Evolutionary conservation across 2,329 filamentous ascomycete genomes (phyloP), one percentile per base, ranked within the genome.

Genomic region (Talaromyces sp.): DNA sequence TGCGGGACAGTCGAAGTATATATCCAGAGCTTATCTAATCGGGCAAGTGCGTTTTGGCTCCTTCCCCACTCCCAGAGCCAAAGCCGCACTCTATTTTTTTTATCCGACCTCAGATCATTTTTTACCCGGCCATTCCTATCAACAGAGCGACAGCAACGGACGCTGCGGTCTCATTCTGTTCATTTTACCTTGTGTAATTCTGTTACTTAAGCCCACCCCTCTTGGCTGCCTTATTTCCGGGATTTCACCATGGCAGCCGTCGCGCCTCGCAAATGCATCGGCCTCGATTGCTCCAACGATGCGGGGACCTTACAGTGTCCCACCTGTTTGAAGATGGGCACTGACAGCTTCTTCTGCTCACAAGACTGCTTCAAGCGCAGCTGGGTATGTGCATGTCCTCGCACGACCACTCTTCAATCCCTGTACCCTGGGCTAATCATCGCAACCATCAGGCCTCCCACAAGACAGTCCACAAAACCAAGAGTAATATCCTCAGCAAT

Each of bases 361-460:
- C 95, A 99, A 79, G 95, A 98, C 72, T 99, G 95, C 84, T 99
- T 99, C 82, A 98, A 97, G 85, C 90, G 89, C 79, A 99, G 93
- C 83, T 99, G 95, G 95, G 95, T 98, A 88, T 72, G 87, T 13
- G 8, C 61, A 29, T 51, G 2, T 51, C 25, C 34, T 43, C 17
- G 43, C 22, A 45, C 22, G 13, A 19, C 29, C 8, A 19, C 54
- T 17, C 29, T n/a, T 27, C 34, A 58, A 66, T 22, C 62, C 68
- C 72, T 64, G 72, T 63, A 25, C 19, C 17, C 22, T 13, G 36
- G 29, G 56, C 64, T 53, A 53, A 69, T 61, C 68, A 31, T 53
- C 11, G 8, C 25, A 31, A 53, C 25, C 15, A 53, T 31, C 25
- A 97, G 93, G 83, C 82, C 77, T 87, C 89, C 68, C 94, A 98